Conservation (phyloP, 768 basidiomycete species). For the Trametes maxima region DNA sequence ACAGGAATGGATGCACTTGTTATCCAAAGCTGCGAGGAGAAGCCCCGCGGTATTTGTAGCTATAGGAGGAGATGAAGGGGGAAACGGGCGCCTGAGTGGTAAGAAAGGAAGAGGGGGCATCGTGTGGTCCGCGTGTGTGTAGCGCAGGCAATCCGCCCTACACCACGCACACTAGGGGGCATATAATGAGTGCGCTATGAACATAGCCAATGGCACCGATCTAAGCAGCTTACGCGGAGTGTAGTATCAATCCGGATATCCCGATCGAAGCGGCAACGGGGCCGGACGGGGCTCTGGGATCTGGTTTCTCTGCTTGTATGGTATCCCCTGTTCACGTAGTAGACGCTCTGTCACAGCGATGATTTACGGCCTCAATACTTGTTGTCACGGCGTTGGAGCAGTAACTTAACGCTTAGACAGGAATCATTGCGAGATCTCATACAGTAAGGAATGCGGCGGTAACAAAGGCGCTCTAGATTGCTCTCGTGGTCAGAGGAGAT, state of each 20-base stretch:
- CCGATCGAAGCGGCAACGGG: not conserved
- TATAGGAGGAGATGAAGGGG: not conserved
- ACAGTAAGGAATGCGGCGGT: too few relatives aligned
- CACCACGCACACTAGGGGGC: not conserved
- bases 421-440: too few relatives aligned
- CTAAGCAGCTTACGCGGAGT: not conserved
- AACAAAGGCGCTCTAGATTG: too few relatives aligned
- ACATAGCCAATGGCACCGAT: not conserved
- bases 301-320: too few relatives aligned
- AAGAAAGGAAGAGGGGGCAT: slow-evolving; percentile 18
- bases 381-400: too few relatives aligned
- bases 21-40: not conserved
- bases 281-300: too few relatives aligned
- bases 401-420: too few relatives aligned
- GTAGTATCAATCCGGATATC: not conserved
- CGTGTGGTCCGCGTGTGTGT: slow-evolving; percentile 17
- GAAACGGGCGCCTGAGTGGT: not conserved
- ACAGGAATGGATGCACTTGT: not conserved
- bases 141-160: not conserved
- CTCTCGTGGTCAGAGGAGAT: too few relatives aligned
- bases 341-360: too few relatives aligned
- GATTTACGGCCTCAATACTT: too few relatives aligned
- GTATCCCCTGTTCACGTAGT: too few relatives aligned
- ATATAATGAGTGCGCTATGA: not conserved
- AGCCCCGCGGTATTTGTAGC: slow-evolving; percentile 4